Evolutionary conservation across 1,284 basidiomycete species (phyloP).

Genomic region (Sanghuangporus sanghuang): DNA sequence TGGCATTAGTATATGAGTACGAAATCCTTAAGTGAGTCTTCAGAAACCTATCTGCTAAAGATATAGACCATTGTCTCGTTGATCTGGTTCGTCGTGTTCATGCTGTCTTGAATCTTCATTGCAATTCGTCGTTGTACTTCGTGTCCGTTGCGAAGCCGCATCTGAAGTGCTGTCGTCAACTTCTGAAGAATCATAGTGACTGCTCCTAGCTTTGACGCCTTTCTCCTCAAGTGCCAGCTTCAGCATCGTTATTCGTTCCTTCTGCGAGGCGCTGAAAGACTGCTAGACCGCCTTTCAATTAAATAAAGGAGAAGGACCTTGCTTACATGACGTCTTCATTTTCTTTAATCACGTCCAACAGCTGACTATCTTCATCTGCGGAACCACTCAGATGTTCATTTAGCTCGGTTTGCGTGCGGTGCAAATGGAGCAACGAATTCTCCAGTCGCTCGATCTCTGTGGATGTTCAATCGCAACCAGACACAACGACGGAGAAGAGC

Average conservation of each 20-base stretch:
- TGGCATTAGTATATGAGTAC: neutral
- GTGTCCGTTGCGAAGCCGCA: neutral
- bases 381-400: neutral
- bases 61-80: conserved; percentile 8
- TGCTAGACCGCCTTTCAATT: neutral
- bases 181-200: conserved; percentile 3
- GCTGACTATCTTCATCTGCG: conserved; percentile 4
- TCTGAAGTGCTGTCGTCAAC: neutral
- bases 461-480: neutral
- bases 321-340: conserved; percentile 17
- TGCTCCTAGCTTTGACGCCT: conserved; percentile 7
- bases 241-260: conserved; percentile 15
- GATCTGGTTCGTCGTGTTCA: neutral
- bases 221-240: conserved; percentile 13
- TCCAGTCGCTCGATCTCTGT: conserved; percentile 15
- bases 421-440: conserved; percentile 12
- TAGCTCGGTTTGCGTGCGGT: conserved; percentile 8
- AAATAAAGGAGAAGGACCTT: neutral
- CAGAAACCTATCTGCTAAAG: conserved; percentile 3
- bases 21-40: neutral
- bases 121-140: neutral
- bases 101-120: neutral
- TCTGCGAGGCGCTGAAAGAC: conserved; percentile 13
- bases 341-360: conserved; percentile 8
- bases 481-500: neutral